A percentile compares a stretch with the other conserved stretches of the same genome.
phyloP scores from a whole-genome alignment of 2,329 filamentous ascomycete species.

The Trichoderma sp. region DNA sequence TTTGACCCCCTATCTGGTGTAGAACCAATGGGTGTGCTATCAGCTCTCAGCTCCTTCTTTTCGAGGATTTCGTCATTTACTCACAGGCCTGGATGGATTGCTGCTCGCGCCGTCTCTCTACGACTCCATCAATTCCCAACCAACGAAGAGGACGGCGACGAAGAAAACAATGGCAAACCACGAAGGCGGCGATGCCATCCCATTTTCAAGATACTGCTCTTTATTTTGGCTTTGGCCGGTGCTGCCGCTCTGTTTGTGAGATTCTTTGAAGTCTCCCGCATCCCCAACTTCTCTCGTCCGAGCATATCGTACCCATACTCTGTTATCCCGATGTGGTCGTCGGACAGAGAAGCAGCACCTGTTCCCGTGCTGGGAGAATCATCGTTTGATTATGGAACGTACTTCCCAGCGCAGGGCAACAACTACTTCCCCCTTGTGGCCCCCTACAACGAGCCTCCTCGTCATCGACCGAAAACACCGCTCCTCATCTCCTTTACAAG shows the following conservation, averaged over 20 bases:
- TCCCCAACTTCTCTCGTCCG: not conserved
- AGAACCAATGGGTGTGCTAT: slow-evolving; percentile 7
- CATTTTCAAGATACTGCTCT: not conserved
- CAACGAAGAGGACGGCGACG: slow-evolving; percentile 12
- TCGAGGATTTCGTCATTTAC: not conserved
- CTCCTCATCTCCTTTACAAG: slow-evolving; percentile 24
- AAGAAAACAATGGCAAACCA: not conserved
- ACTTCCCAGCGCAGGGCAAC: slow-evolving; percentile 21
- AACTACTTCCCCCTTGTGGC: slow-evolving; percentile 26
- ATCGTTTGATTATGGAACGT: slow-evolving; percentile 12
- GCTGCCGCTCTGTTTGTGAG: not conserved
- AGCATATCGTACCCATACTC: not conserved
- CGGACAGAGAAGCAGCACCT: not conserved
- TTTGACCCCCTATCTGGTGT: not conserved
- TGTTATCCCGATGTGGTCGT: slow-evolving; percentile 5
- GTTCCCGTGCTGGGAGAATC: slow-evolving; percentile 2
- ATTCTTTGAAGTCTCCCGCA: not conserved
- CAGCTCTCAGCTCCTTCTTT: not conserved
- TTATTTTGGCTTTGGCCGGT: not conserved
- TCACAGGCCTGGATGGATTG: slow-evolving; percentile 15
- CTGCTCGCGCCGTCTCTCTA: not conserved
- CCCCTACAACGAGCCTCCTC: slow-evolving; percentile 24
- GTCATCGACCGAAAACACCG: slow-evolving; percentile 23
- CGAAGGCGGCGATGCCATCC: not conserved
- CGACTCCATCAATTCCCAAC: slow-evolving; percentile 13